Evolutionary conservation across 2,329 filamentous ascomycete species (phyloP), one percentile per base, ranked within the genome.

Genomic region (Pseudopithomyces maydicus): DNA sequence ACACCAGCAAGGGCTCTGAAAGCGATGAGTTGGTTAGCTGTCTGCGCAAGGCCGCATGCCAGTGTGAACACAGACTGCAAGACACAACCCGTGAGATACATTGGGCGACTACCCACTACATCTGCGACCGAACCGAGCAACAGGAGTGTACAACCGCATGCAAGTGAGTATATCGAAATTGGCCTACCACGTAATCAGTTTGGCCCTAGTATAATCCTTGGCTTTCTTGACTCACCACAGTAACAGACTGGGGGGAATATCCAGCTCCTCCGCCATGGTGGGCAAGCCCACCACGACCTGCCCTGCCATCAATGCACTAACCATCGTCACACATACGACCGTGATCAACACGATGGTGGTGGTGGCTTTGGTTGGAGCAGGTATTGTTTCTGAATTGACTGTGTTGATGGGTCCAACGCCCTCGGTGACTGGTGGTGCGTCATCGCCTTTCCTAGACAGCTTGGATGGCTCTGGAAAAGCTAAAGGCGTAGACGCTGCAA

Each of bases 111-210:
- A 0, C 83, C 83, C 3, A 84, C 73, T 0, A 82, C 77, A 69
- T 85, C 82, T 6, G 81, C 77, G 6, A 85, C 67, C 3, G 82
- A 80, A 2, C 83, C 83, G 2, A 78, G 76, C 1, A 84, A 65
- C 1, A 85, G 73, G 0, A 85, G 77, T 6, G 78, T 79, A 43
- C 80, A 81, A 45, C 80, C 81, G 50, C 78, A 79, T 0, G 80
- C 80, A 15, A 84, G 61, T 2, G 72, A 60, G 52, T 74, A 74
- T 12, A 77, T 66, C 1, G 73, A 76, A n/a, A 72, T 65, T 4
- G 73, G 74, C 73, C 73, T 74, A 42, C 12, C 33, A 62, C 19
- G 1, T 45, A 29, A 61, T 64, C 19, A 66, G 55, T 41, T 14
- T 47, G 15, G 3, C 19, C 10, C 19, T 42, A 6, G 8, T 6